Evolutionary conservation across 1,139 yeast species (phyloP).

Genomic region (Geotrichum macrosporum): DNA sequence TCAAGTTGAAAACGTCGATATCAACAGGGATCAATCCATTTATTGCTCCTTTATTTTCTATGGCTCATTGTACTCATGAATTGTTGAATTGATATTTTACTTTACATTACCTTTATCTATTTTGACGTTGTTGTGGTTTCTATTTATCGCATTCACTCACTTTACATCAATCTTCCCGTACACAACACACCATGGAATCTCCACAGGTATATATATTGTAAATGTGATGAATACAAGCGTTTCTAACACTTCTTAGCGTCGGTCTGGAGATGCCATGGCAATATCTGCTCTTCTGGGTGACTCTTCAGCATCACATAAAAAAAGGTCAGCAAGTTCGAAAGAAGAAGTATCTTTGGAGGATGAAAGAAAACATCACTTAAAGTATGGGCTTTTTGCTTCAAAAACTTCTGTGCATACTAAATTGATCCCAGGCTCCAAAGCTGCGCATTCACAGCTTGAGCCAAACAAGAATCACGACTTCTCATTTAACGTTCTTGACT

Average conservation of each 20-base stretch:
- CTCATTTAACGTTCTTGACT: slow-evolving; percentile 20
- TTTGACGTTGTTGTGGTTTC: slow-evolving; percentile 4
- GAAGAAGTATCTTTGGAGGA: neutral
- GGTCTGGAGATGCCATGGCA: slow-evolving; percentile 30
- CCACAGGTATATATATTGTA: slow-evolving; percentile 10
- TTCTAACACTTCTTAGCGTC: slow-evolving; percentile 18
- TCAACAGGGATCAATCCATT: neutral
- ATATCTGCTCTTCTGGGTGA: slow-evolving; percentile 28
- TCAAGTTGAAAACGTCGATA: neutral
- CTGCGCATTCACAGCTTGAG: slow-evolving; percentile 3
- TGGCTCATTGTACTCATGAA: neutral
- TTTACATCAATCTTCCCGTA: neutral
- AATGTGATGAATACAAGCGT: neutral
- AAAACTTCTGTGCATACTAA: neutral
- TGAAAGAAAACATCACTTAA: too few relatives aligned
- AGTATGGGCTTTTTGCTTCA: neutral
- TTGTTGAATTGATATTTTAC: neutral
- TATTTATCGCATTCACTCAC: neutral
- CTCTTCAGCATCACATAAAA: neutral
- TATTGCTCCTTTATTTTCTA: neutral
- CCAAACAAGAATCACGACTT: slow-evolving; percentile 20
- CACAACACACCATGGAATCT: slow-evolving; percentile 9
- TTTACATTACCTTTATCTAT: neutral
- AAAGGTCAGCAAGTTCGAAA: neutral
- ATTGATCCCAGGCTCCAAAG: neutral